A percentile compares a stretch with the other conserved stretches of the same genome.
phyloP scores from a whole-genome alignment of 805 yeast species.

The Hanseniaspora valbyensis region DNA sequence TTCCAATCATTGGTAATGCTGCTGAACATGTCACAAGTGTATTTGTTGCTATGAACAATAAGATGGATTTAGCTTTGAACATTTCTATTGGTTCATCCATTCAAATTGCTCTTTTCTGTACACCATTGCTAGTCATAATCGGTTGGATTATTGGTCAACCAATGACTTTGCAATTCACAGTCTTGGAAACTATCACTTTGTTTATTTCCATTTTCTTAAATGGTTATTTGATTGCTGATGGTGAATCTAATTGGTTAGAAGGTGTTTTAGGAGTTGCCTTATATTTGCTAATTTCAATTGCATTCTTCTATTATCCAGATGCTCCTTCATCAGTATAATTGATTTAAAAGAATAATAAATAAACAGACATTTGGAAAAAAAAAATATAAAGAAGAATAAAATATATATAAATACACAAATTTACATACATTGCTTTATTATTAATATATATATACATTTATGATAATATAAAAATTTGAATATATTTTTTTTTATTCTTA shows the following conservation, averaged over 20 bases:
- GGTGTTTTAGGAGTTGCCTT: slow-evolving; percentile 87
- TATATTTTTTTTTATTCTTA: too few relatives aligned
- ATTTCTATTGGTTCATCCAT: slow-evolving; percentile 94
- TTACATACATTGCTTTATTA: too few relatives aligned
- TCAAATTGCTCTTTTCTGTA: slow-evolving; percentile 89
- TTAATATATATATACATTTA: too few relatives aligned
- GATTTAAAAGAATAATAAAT: too few relatives aligned
- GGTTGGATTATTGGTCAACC: slow-evolving; percentile 92
- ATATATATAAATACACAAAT: too few relatives aligned
- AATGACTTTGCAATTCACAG: slow-evolving; percentile 83
- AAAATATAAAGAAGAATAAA: too few relatives aligned
- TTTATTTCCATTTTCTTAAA: slow-evolving; percentile 83
- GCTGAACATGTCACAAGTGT: slow-evolving; percentile 98
- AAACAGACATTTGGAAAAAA: too few relatives aligned
- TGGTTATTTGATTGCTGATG: slow-evolving; percentile 79
- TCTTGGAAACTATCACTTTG: slow-evolving; percentile 86
- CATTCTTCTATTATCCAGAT: slow-evolving; percentile 82
- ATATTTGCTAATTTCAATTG: slow-evolving; percentile 74
- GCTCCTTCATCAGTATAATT: slow-evolving; percentile 21
- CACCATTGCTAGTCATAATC: slow-evolving; percentile 85
- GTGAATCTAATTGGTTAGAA: slow-evolving; percentile 94
- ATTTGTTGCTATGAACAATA: slow-evolving; percentile 86
- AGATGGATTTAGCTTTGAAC: slow-evolving; percentile 94
- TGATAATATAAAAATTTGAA: too few relatives aligned
- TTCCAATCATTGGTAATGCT: slow-evolving; percentile 96